A percentile compares a stretch with the other conserved stretches of the same genome.
Conservation (phyloP, 2,329 filamentous ascomycete species). For the Sphaerulina musiva region DNA sequence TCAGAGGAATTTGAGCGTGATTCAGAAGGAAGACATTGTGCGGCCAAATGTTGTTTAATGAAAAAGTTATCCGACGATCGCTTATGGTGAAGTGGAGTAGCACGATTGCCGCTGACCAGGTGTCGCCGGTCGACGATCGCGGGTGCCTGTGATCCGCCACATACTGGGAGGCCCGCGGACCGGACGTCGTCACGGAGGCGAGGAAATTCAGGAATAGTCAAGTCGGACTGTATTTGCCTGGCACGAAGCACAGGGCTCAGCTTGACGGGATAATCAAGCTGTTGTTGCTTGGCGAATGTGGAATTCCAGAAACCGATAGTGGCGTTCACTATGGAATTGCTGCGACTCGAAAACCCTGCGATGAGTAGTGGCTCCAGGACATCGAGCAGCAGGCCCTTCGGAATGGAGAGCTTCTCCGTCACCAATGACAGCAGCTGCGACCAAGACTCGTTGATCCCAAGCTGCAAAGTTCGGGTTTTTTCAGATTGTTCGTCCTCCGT, state of each 20-base stretch:
- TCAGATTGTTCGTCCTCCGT: neutral
- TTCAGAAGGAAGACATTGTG: conserved; percentile 11
- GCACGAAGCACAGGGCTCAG: conserved; percentile 58
- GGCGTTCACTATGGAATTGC: conserved; percentile 45
- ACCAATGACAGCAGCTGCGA: conserved; percentile 46
- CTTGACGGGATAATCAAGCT: conserved; percentile 57
- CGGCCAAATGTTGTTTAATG: conserved; percentile 22
- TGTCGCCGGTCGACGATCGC: conserved; percentile 1
- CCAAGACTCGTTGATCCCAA: conserved; percentile 28
- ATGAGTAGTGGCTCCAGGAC: conserved; percentile 47
- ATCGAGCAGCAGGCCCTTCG: conserved; percentile 52
- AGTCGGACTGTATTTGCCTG: conserved; percentile 50
- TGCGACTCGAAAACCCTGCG: conserved; percentile 49
- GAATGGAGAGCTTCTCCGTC: conserved; percentile 49
- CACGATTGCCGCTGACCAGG: neutral
- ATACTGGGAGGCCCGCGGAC: neutral
- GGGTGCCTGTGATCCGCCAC: neutral
- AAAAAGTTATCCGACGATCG: conserved; percentile 15
- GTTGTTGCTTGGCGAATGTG: conserved; percentile 56
- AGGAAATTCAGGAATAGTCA: conserved; percentile 45
- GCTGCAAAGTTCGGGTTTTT: neutral
- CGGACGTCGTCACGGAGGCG: neutral
- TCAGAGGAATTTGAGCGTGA: neutral
- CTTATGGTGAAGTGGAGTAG: neutral
- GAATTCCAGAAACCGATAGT: conserved; percentile 62